Conservation (phyloP, 2,329 filamentous ascomycete species). For the Cercospora canescens region DNA sequence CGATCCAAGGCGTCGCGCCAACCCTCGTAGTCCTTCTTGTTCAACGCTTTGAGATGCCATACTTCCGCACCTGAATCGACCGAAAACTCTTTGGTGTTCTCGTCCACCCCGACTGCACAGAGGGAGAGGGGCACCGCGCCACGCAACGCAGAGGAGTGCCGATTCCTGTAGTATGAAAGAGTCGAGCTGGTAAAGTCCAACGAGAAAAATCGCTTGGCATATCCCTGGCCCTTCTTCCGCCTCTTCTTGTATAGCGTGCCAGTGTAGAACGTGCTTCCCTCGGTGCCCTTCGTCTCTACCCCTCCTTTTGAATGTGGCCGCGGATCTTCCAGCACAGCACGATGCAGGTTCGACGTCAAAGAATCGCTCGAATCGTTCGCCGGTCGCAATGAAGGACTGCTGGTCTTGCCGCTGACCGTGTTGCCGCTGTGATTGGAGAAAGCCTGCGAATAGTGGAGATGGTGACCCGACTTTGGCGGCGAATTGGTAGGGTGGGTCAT, state of each 20-base stretch:
- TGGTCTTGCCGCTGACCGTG: slow-evolving; percentile 35
- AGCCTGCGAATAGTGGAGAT: slow-evolving; percentile 61
- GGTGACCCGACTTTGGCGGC: slow-evolving; percentile 71
- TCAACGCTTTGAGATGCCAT: slow-evolving; percentile 87
- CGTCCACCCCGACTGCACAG: slow-evolving; percentile 87
- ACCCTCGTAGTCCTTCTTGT: slow-evolving; percentile 78
- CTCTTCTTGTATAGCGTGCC: slow-evolving; percentile 86
- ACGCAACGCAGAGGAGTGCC: slow-evolving; percentile 86
- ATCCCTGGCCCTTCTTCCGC: slow-evolving; percentile 90
- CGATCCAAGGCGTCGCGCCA: slow-evolving; percentile 86
- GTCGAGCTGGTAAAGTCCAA: slow-evolving; percentile 93
- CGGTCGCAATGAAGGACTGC: slow-evolving; percentile 44
- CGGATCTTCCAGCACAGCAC: slow-evolving; percentile 38
- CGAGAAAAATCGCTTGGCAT: slow-evolving; percentile 91
- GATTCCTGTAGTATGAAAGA: slow-evolving; percentile 93
- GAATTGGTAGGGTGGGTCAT: slow-evolving; percentile 87
- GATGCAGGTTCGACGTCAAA: slow-evolving; percentile 42
- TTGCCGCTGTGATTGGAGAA: slow-evolving; percentile 50
- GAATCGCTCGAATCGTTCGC: slow-evolving; percentile 53
- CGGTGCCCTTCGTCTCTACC: slow-evolving; percentile 32
- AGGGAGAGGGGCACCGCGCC: slow-evolving; percentile 90
- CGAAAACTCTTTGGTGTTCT: slow-evolving; percentile 84
- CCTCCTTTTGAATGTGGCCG: slow-evolving; percentile 41
- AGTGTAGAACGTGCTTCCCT: slow-evolving; percentile 66
- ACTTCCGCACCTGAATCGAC: slow-evolving; percentile 97